Evolutionary conservation across 2,329 filamentous ascomycete species (phyloP).

Genomic region (Myotisia sp.): DNA sequence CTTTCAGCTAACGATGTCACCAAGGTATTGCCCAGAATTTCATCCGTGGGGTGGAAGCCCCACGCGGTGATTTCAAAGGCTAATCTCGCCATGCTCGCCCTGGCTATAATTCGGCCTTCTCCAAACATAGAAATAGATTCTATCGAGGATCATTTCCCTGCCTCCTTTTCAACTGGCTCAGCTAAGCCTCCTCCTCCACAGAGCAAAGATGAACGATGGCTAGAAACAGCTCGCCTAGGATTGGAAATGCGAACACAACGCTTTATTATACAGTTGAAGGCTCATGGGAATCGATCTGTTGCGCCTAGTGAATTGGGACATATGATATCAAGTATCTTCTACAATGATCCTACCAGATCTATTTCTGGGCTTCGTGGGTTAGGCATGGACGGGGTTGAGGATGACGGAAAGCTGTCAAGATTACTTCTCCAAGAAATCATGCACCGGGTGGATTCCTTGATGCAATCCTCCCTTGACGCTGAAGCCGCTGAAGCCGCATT

Average conservation of each 20-base stretch:
- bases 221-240: conserved; percentile 9
- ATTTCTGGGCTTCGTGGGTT: conserved; percentile 9
- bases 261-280: conserved; percentile 6
- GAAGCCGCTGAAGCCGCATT: conserved; percentile 21
- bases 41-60: conserved; percentile 6
- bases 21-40: conserved; percentile 6
- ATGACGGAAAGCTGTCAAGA: conserved; percentile 6
- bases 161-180: neutral
- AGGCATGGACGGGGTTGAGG: conserved; percentile 9
- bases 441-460: neutral
- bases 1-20: conserved; percentile 5
- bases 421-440: conserved; percentile 7
- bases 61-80: conserved; percentile 9
- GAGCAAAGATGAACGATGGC: neutral
- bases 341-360: too few species aligned
- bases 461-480: too few species aligned
- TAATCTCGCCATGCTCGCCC: conserved; percentile 11
- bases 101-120: conserved; percentile 8
- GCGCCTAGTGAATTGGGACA: neutral
- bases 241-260: conserved; percentile 12
- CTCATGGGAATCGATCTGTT: neutral
- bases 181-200: neutral
- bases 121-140: neutral
- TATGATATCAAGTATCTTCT: conserved; percentile 8
- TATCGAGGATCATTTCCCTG: conserved; percentile 7